These are phyloP conservation scores for Syzygium syzygioides DNA, from an alignment of 441 rosid species.

Conservation along the genomic window DNA sequence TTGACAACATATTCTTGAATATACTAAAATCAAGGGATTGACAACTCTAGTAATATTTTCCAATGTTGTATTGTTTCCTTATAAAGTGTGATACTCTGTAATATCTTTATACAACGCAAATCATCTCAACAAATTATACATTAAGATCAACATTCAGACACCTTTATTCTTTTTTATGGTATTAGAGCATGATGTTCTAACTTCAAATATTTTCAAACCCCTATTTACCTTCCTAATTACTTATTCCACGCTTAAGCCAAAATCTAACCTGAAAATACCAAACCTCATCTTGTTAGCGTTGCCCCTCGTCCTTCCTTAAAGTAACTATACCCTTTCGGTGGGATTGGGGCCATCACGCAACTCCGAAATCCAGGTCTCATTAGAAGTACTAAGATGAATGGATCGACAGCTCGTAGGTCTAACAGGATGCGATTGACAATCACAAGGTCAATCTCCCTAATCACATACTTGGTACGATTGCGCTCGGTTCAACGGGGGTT, in stretches of 20 bases:
- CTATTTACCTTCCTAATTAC: background rate
- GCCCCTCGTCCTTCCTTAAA: background rate
- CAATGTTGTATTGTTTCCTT: background rate
- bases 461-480: background rate
- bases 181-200: background rate
- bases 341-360: accelerated
- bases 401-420: background rate
- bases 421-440: background rate
- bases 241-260: background rate
- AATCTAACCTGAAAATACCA: background rate
- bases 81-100: background rate
- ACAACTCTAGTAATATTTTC: background rate
- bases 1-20: too few species aligned
- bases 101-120: background rate
- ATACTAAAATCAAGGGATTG: too few species aligned
- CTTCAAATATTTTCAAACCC: accelerated
- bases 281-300: background rate
- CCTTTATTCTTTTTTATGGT: background rate
- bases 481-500: background rate
- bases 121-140: background rate
- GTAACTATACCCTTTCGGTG: background rate
- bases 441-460: background rate
- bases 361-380: background rate
- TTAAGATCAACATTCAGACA: background rate
- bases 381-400: background rate